Evolutionary conservation across 768 basidiomycete species (phyloP), one percentile per base, ranked within the genome.

Genomic region (Lyophyllum decastes): DNA sequence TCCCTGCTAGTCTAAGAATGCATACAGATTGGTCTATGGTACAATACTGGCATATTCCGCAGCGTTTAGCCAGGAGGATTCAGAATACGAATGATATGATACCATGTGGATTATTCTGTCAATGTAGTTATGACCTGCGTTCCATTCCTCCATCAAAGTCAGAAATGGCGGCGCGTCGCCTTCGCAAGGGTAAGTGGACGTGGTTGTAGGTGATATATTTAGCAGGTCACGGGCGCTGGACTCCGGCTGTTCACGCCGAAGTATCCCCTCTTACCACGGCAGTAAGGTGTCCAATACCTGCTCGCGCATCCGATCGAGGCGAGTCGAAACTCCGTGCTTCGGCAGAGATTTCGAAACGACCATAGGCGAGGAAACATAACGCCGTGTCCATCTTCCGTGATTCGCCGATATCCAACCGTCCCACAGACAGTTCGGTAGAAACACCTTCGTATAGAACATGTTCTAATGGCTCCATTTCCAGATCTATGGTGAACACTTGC

Each of bases 11-110:
- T 46, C 51, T 54, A 34, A 46, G 45, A 16, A 48, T 27, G 12
- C 60, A 46, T 27, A 57, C 53, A 90, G 89, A 45, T 76, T 92
- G 65, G 92, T 97, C 1, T 96, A 96, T 70, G 90, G 89, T 4
- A 97, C 95, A 17, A 96, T 97, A 65, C 58, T 94, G 61, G 88
- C 91, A 6, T 97, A 97, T 67, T 83, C 91, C 11, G 88, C 90
- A 26, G 88, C 87, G 22, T 94, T 95, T 72, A 88, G 74, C 61
- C 86, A 91, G 69, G 90, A 91, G 47, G 81, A 86, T 30, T 88
- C 89, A n/a, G 93, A 94, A 57, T 93, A 84, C 62, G 90, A 91
- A 63, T 90, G 65, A 80, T 57, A 46, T 49, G 50, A 34, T 55
- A 64, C 33, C 26, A 27, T 50, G 48, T 59, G 55, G 26, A 54